phyloP scores from a whole-genome alignment of 2,329 filamentous ascomycete genomes.

The Ophidiomyces ophidiicola region DNA sequence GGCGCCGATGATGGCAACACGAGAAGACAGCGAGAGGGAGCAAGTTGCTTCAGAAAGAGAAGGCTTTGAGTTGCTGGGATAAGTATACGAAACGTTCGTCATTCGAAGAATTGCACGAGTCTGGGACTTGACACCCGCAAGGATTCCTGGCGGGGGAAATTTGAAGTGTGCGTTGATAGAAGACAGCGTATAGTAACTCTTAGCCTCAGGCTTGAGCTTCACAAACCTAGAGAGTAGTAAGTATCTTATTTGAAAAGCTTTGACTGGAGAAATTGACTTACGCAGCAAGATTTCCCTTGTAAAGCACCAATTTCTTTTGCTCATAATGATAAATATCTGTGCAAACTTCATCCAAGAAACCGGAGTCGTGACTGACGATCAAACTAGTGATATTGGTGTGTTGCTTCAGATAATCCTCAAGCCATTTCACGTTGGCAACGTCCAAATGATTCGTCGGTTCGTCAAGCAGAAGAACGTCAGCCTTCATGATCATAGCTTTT shows the following conservation, averaged over 20 bases:
- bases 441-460: conserved; percentile 99
- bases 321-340: conserved; percentile 99
- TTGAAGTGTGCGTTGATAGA: conserved; percentile 87
- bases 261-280: conserved; percentile 15
- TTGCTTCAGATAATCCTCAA: conserved; percentile 88
- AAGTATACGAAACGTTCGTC: conserved; percentile 83
- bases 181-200: conserved; percentile 95
- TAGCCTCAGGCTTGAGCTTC: conserved; percentile 78
- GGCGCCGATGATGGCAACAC: conserved; percentile 89
- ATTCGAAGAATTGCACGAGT: conserved; percentile 93
- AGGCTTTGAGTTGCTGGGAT: conserved; percentile 77
- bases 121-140: conserved; percentile 87
- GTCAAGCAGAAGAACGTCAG: conserved; percentile 92
- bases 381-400: conserved; percentile 93
- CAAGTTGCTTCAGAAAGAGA: conserved; percentile 82
- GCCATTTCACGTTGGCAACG: conserved; percentile 89
- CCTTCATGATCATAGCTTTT: conserved; percentile 88
- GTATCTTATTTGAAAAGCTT: background rate
- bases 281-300: conserved; percentile 40
- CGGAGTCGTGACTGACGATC: conserved; percentile 97
- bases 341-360: conserved; percentile 91
- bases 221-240: conserved; percentile 49
- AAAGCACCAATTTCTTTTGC: conserved; percentile 70
- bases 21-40: conserved; percentile 74
- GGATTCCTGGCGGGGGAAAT: conserved; percentile 88